Percentiles rank a stretch among this genome's conserved stretches.
These are phyloP conservation scores for Leccinum truebloodii DNA, from an alignment of 768 basidiomycete species.

Conservation along the genomic window DNA sequence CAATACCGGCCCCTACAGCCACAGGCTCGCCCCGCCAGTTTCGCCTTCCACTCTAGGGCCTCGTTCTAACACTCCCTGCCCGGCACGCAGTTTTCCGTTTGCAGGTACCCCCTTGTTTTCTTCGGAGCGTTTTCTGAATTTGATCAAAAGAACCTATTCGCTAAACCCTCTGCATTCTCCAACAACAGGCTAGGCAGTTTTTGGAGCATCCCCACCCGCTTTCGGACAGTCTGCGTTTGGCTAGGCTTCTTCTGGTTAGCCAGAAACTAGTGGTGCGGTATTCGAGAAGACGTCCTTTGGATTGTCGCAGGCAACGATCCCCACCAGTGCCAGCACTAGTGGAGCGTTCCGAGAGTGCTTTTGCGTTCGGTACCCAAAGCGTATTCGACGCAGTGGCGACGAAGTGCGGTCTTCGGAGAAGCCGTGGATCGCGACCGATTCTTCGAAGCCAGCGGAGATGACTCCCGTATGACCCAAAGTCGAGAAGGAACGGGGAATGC, in stretches of 20 bases:
- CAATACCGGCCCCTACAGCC: too few species aligned
- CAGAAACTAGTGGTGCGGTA: constrained; percentile 8
- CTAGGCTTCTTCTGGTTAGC: constrained; percentile 33
- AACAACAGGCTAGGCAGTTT: constrained; percentile 37
- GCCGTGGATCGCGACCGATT: constrained; percentile 20
- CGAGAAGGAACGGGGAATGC: background rate
- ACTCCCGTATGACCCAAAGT: constrained; percentile 2
- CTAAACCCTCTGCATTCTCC: constrained; percentile 19
- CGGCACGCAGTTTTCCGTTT: too few species aligned
- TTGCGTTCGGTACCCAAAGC: constrained; percentile 29
- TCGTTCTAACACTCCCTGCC: too few species aligned
- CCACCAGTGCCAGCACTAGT: constrained; percentile 11
- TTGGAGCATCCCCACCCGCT: constrained; percentile 25
- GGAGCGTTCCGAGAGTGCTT: constrained; percentile 39
- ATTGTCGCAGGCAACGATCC: constrained; percentile 9
- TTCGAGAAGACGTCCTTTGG: constrained; percentile 28
- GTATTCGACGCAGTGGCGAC: constrained; percentile 29
- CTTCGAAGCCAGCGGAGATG: constrained; percentile 14
- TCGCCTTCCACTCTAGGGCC: too few species aligned
- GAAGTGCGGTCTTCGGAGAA: constrained; percentile 20
- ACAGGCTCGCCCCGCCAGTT: too few species aligned
- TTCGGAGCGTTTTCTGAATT: too few species aligned
- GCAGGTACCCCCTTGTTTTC: too few species aligned
- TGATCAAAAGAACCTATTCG: too few species aligned
- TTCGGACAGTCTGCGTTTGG: constrained; percentile 45